Base-by-base conservation (phyloP, 257 asterid species). In the Nicotiana attenuata region DNA sequence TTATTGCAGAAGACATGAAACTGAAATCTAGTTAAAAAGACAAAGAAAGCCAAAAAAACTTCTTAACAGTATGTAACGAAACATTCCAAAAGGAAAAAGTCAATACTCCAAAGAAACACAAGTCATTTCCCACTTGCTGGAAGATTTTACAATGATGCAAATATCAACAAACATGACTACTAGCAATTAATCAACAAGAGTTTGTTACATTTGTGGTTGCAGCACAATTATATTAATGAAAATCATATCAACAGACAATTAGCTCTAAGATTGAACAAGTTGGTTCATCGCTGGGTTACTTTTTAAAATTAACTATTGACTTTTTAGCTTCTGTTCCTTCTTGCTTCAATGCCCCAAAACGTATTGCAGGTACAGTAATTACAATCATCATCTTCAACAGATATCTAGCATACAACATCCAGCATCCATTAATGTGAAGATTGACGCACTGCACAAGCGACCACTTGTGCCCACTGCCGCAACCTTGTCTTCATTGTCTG, bases 381-480 rank as follows among this genome's bases (percentile, higher is more conserved):
- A 77, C 10, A 33, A 14, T 52, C 28, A 10, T 28, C 80, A 19
- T 79, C 66, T 17, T 47, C 13, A 71, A 45, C 29, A 65, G 45
- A 71, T 20, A 71, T 41, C 50, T 41, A 41, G 50, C 13, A 10
- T 10, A 31, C 59, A 69, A 17, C 29, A 35, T 38, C 56, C 80
- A 73, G 29, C 29, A 10, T 38, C 31, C 56, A 35, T 88, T 82
- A 82, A 38, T 57, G 61, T 31, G 88, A 85, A 81, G 92, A 82
- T 87, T 91, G 94, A 79, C 93, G 96, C 85, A 90, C 92, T 29
- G 92, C 80, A 78, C 92, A 91, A n/a, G 90, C 96, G 81, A 93
- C 97, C 77, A 90, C 94, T 83, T 90, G 97, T 64, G 94, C 96
- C 97, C 97, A 92, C 81, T 89, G 97, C 79, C 87, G 88, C 85